Evolutionary conservation across 495 filamentous ascomycete genomes (phyloP).

Genomic region (Rusavskia elegans): DNA sequence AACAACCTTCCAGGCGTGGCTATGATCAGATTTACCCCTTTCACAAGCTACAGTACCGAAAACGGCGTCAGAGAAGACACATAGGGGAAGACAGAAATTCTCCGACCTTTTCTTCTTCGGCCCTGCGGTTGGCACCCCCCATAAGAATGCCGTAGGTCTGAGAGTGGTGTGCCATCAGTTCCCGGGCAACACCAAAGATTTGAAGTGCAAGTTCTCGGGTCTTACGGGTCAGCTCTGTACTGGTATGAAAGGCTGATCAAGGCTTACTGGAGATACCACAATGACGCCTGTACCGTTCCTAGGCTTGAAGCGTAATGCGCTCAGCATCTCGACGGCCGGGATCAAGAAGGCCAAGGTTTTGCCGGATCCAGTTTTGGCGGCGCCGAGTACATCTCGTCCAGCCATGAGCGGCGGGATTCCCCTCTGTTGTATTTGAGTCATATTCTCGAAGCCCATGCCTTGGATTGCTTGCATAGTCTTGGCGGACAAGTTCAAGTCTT

Average conservation of each 20-base stretch:
- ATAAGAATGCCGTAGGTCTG: slow-evolving; percentile 95
- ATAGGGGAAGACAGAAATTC: too few species aligned
- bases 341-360: slow-evolving; percentile 95
- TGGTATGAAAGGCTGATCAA: slow-evolving; percentile 3
- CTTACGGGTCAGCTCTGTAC: too few species aligned
- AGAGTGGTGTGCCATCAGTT: slow-evolving; percentile 73
- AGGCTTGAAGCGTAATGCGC: slow-evolving; percentile 75
- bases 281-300: slow-evolving; percentile 34
- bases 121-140: slow-evolving; percentile 79
- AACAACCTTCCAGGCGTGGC: slow-evolving; percentile 86
- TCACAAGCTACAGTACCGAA: slow-evolving; percentile 34
- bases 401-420: slow-evolving; percentile 79
- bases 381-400: slow-evolving; percentile 85
- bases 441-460: slow-evolving; percentile 81
- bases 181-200: slow-evolving; percentile 88
- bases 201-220: slow-evolving; percentile 87
- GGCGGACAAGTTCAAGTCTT: slow-evolving; percentile 69
- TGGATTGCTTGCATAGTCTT: slow-evolving; percentile 78
- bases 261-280: slow-evolving; percentile 1
- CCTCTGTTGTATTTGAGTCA: slow-evolving; percentile 90
- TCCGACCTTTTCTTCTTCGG: slow-evolving; percentile 67
- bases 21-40: slow-evolving; percentile 87
- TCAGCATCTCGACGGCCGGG: slow-evolving; percentile 87
- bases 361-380: slow-evolving; percentile 91
- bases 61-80: too few species aligned